A percentile compares a stretch with the other conserved stretches of the same genome.
Conservation (phyloP, 768 basidiomycete genomes). For the Psilocybe sp. region DNA sequence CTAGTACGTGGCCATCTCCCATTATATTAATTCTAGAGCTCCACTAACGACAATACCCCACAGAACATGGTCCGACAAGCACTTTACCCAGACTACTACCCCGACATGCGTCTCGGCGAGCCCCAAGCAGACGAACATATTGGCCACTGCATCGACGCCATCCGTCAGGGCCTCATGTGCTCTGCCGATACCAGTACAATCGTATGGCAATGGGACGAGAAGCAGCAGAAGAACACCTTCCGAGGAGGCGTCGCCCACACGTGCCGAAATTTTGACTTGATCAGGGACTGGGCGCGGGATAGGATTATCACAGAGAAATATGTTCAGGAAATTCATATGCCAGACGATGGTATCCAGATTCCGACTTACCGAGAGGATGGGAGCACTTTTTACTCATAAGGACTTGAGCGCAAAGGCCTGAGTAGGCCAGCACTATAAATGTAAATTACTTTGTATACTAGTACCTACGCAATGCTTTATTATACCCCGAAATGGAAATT, state of each 20-base stretch:
- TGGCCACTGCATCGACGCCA: slow-evolving; percentile 16
- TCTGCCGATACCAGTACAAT: slow-evolving; percentile 11
- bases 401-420: no score
- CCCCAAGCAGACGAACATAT: slow-evolving; percentile 12
- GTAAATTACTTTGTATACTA: no score
- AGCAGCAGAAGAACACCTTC: not conserved
- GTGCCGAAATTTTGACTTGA: slow-evolving; percentile 14
- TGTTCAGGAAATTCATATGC: no score
- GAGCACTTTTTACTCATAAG: no score
- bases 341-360: no score
- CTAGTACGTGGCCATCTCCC: slow-evolving; percentile 7
- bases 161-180: slow-evolving; percentile 19
- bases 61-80: slow-evolving; percentile 18
- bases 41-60: not conserved
- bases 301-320: no score
- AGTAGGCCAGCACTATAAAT: no score
- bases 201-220: slow-evolving; percentile 18
- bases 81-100: slow-evolving; percentile 14
- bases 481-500: no score
- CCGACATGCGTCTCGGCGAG: slow-evolving; percentile 5
- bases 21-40: not conserved
- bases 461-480: no score
- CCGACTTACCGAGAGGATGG: no score
- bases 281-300: slow-evolving; percentile 13
- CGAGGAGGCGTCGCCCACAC: slow-evolving; percentile 11